These are phyloP conservation scores for Phoenix dactylifera DNA, from an alignment of 176 grass and related monocot genomes.

Conservation along the genomic window DNA sequence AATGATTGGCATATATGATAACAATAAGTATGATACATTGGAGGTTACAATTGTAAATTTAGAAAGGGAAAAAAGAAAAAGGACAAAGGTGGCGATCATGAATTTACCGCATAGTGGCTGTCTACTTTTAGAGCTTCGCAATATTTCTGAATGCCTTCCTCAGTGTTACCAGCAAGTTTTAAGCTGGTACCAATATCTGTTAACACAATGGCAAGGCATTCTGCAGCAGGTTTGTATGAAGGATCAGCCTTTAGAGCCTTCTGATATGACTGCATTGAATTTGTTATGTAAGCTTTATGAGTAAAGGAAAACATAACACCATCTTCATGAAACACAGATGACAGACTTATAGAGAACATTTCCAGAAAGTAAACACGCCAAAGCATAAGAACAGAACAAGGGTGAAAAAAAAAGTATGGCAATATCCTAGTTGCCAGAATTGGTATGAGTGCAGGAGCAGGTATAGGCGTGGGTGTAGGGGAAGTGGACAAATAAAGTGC, in stretches of 20 bases:
- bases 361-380: no score
- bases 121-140: slow-evolving; percentile 90
- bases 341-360: no score
- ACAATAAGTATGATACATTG: no score
- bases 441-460: no score
- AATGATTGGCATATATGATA: no score
- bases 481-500: no score
- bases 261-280: slow-evolving; percentile 59
- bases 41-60: no score
- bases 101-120: slow-evolving; percentile 77
- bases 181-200: slow-evolving; percentile 98
- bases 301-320: not conserved
- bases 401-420: no score
- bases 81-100: slow-evolving; percentile 3
- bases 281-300: slow-evolving; percentile 19
- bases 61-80: not conserved
- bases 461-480: no score
- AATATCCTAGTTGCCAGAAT: no score
- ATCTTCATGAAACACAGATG: no score
- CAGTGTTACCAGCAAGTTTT: slow-evolving; percentile 85
- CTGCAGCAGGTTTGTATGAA: slow-evolving; percentile 79
- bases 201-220: slow-evolving; percentile 91
- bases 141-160: slow-evolving; percentile 97
- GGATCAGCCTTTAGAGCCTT: slow-evolving; percentile 76
- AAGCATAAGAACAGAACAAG: no score